A percentile compares a stretch with the other conserved stretches of the same genome.
These are phyloP conservation scores for Eremothecium sinecaudum DNA, from an alignment of 1,139 yeast species.

Conservation along the genomic window DNA sequence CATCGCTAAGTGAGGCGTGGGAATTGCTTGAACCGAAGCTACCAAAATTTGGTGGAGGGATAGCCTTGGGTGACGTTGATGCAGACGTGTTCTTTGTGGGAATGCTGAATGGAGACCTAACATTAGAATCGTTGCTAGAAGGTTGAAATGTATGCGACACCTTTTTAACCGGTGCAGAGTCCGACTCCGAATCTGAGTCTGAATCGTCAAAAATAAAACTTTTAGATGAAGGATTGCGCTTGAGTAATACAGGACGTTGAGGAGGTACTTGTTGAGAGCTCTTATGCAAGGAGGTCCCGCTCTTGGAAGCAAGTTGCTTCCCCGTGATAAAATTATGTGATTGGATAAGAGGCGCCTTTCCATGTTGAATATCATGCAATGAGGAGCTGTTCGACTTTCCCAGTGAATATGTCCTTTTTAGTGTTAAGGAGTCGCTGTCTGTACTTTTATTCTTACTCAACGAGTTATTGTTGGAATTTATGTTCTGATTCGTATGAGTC, in stretches of 20 bases:
- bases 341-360: constrained; percentile 9
- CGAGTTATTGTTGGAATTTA: background rate
- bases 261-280: constrained; percentile 1
- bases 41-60: constrained; percentile 8
- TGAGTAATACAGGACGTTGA: constrained; percentile 5
- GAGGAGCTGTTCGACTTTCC: constrained; percentile 24
- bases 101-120: constrained; percentile 6
- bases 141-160: constrained; percentile 2
- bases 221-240: constrained; percentile 19
- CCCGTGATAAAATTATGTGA: constrained; percentile 29
- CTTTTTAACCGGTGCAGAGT: constrained; percentile 12
- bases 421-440: constrained; percentile 7
- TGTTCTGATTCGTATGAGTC: background rate
- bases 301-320: constrained; percentile 12
- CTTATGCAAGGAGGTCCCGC: background rate
- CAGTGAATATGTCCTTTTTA: constrained; percentile 25
- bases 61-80: constrained; percentile 3
- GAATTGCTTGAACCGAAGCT: constrained; percentile 23
- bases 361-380: constrained; percentile 18
- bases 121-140: constrained; percentile 12
- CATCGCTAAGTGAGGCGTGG: constrained; percentile 39
- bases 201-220: constrained; percentile 23
- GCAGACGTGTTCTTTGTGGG: constrained; percentile 9
- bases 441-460: background rate
- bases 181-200: constrained; percentile 26